Evolutionary conservation across 495 filamentous ascomycete species (phyloP), one percentile per base, ranked within the genome.

Genomic region (Xylaria bambusicola): DNA sequence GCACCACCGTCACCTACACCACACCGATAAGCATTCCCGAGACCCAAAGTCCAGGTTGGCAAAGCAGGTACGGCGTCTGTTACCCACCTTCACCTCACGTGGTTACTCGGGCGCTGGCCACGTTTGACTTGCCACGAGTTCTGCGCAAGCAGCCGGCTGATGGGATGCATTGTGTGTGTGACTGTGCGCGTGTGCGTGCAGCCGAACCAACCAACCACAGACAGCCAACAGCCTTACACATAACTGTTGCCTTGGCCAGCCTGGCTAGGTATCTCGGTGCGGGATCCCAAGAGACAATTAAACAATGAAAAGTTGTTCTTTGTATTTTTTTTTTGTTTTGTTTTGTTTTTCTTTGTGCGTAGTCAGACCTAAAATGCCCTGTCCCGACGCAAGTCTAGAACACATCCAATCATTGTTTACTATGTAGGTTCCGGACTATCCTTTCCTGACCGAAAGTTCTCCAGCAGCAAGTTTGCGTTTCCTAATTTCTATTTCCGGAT

Each of bases 61-160:
- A 40, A n/a, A n/a, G n/a, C n/a, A n/a, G n/a, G 24, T 20, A 24
- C 9, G 12, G 9, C 6, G 24, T 26, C 18, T 12, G 3, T 27
- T 26, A 33, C 7, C 48, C 38, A 36, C 13, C 49, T 47, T 46
- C 9, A 49, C 5, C 57, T 60, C 57, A 60, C 57, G 49, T 60
- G 57, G 57, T 21, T 27, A 53, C 38, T 36, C 44, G 15, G 40
- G 45, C 23, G 48, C 40, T 47, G 57, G 46, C 57, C 48, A 60
- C 48, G 57, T 52, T 53, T 36, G 10, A 38, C 35, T 8, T 26
- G 45, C 42, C 18, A 13, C 18, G 4, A 23, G 40, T 56, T 38
- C 36, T 38, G 29, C 53, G 12, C 41, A 9, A 36, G 53, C 42
- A 41, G 47, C 42, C 36, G 18, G 46, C 47, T 35, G 38, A 10